These are phyloP conservation scores for Sugiyamaella japonica DNA, from an alignment of 1,139 yeast genomes.

Conservation along the genomic window DNA sequence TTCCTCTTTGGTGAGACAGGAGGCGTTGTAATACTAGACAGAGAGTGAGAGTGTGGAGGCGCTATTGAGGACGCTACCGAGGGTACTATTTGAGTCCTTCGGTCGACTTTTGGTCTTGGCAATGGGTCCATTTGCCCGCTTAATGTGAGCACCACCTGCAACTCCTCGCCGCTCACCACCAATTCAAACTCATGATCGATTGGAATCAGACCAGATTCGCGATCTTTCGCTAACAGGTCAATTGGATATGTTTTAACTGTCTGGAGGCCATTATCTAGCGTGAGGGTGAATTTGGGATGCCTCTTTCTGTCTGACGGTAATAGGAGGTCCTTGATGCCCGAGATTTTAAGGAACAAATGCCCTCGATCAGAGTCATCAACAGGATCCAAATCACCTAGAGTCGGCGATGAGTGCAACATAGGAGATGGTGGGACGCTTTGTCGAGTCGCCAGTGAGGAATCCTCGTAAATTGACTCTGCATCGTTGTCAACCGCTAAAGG, in stretches of 20 bases:
- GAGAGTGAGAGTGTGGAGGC: slow-evolving; percentile 8
- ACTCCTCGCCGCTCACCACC: slow-evolving; percentile 55
- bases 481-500: slow-evolving; percentile 21
- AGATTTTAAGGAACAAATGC: slow-evolving; percentile 67
- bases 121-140: slow-evolving; percentile 44
- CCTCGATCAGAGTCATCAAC: slow-evolving; percentile 59
- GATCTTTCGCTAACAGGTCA: slow-evolving; percentile 44
- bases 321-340: slow-evolving; percentile 57
- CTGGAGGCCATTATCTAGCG: slow-evolving; percentile 87
- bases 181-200: slow-evolving; percentile 83
- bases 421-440: slow-evolving; percentile 23
- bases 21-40: background rate
- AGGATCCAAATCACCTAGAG: slow-evolving; percentile 32
- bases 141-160: slow-evolving; percentile 68
- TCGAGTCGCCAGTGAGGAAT: slow-evolving; percentile 3
- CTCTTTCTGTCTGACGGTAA: slow-evolving; percentile 50
- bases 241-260: slow-evolving; percentile 73
- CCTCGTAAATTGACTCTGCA: slow-evolving; percentile 22
- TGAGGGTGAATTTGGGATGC: slow-evolving; percentile 56
- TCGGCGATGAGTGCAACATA: slow-evolving; percentile 23
- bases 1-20: slow-evolving; percentile 27
- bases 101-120: slow-evolving; percentile 1
- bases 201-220: slow-evolving; percentile 21
- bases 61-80: slow-evolving; percentile 3
- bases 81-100: background rate